Evolutionary conservation across 2,329 filamentous ascomycete species (phyloP), one percentile per base, ranked within the genome.

Genomic region (Fusarium equiseti): DNA sequence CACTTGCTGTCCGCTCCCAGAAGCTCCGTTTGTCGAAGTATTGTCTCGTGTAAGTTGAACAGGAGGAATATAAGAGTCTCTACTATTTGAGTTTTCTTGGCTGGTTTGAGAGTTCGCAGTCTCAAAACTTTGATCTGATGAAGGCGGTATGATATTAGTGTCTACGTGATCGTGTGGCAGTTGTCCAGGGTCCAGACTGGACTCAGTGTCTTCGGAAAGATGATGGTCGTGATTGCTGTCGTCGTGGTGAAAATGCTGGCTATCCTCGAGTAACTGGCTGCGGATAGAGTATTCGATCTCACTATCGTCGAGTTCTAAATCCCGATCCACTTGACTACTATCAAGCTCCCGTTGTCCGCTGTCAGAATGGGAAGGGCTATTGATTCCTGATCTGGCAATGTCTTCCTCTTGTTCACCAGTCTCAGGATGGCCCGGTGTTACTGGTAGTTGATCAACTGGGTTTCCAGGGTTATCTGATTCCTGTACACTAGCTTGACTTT

Each of bases 401-500:
- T 42, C 57, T 27, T 32, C 50, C 5, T 24, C 42, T 44, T 62
- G 56, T 22, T 38, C 40, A 18, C n/a, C 32, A 52, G 26, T 20
- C 42, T 32, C 31, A 32, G 24, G 24, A 53, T 26, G 32, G 11
- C 31, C 31, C 7, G 16, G 15, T 15, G 26, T 26, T 43, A 46
- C 46, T 42, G 22, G 27, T 29, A 32, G 43, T 35, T 58, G 45
- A 42, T 40, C 26, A 31, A 54, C 12, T 20, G 29, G 43, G n/a
- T 15, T 32, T n/a, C 24, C 46, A 31, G 45, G 22, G 12, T 31
- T 55, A n/a, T 52, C 48, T 45, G 54, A 31, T 24, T 61, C 44
- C 20, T 57, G 60, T 29, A 42, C 27, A 53, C 48, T 63, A 57
- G 35, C 32, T 32, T 42, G 55, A 12, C 58, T 48, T 56, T 49